These are phyloP conservation scores for Penicillium sp. DNA, from an alignment of 2,329 filamentous ascomycete species.

Conservation along the genomic window DNA sequence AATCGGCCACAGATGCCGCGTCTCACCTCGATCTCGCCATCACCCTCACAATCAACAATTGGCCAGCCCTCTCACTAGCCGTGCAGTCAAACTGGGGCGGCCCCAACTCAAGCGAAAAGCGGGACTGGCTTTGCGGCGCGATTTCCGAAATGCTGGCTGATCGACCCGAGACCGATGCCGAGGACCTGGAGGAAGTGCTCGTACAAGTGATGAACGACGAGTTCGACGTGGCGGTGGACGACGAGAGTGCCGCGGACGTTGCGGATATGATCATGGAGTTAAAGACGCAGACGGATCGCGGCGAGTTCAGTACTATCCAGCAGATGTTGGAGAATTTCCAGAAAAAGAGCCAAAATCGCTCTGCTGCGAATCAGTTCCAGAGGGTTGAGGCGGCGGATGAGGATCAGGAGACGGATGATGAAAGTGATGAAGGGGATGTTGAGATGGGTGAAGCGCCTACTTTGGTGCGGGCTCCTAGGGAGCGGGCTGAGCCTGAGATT, in stretches of 20 bases:
- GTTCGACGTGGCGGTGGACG: constrained; percentile 89
- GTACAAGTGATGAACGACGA: constrained; percentile 93
- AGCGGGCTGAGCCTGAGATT: constrained; percentile 68
- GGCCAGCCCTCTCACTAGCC: constrained; percentile 83
- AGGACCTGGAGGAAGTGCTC: constrained; percentile 80
- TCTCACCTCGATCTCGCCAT: constrained; percentile 81
- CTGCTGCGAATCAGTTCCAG: constrained; percentile 38
- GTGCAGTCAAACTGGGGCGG: constrained; percentile 88
- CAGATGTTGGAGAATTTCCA: constrained; percentile 55
- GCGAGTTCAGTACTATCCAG: constrained; percentile 65
- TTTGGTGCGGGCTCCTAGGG: constrained; percentile 57
- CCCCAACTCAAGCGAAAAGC: constrained; percentile 77
- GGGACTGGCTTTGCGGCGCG: constrained; percentile 92
- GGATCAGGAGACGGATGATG: constrained; percentile 58
- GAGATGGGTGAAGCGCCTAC: constrained; percentile 70
- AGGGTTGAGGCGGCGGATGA: constrained; percentile 46
- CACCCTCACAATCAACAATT: constrained; percentile 79
- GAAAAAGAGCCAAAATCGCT: constrained; percentile 39
- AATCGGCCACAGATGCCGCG: constrained; percentile 54
- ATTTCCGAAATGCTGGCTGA: constrained; percentile 73
- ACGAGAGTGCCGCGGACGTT: constrained; percentile 75
- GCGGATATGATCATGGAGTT: constrained; percentile 71
- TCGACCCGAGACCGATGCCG: constrained; percentile 64
- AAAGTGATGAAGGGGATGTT: constrained; percentile 55
- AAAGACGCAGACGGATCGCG: constrained; percentile 62